Evolutionary conservation across 495 filamentous ascomycete species (phyloP).

Genomic region (Pyrenopolyporus hunteri): DNA sequence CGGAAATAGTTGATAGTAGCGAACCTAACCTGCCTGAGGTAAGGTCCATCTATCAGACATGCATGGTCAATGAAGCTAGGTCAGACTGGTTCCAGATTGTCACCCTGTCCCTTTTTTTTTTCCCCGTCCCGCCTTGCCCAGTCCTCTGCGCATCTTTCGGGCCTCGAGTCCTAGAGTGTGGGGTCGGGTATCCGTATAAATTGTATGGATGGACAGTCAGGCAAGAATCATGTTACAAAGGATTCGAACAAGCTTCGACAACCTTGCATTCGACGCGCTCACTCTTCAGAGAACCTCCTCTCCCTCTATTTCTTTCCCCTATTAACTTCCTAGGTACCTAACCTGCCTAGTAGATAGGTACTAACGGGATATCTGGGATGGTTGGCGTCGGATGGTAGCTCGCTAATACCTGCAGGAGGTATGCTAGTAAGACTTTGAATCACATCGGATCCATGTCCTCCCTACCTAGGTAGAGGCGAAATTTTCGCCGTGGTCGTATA

Average conservation of each 20-base stretch:
- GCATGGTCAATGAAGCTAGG: slow-evolving; percentile 3
- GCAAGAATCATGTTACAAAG: slow-evolving; percentile 13
- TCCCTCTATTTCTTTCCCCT: too few species aligned
- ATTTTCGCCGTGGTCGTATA: slow-evolving; percentile 28
- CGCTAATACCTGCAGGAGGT: slow-evolving; percentile 29
- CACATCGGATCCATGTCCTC: slow-evolving; percentile 28
- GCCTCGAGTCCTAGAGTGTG: slow-evolving; percentile 36
- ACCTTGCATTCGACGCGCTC: slow-evolving; percentile 6
- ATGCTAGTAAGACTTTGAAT: slow-evolving; percentile 36
- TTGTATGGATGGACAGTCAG: not conserved
- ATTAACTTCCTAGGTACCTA: too few species aligned
- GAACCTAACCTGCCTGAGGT: slow-evolving; percentile 4
- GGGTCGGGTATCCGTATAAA: slow-evolving; percentile 22
- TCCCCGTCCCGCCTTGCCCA: slow-evolving; percentile 21
- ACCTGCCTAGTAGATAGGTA: not conserved
- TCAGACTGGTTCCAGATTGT: slow-evolving; percentile 24
- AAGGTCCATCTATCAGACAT: slow-evolving; percentile 18
- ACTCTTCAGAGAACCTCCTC: too few species aligned
- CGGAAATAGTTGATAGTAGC: slow-evolving; percentile 14
- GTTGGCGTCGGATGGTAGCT: slow-evolving; percentile 17
- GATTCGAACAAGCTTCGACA: not conserved
- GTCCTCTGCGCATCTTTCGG: slow-evolving; percentile 32
- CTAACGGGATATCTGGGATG: slow-evolving; percentile 6
- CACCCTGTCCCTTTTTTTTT: slow-evolving; percentile 10
- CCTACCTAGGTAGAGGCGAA: slow-evolving; percentile 17